Evolutionary conservation across 2,329 filamentous ascomycete species (phyloP).

Genomic region (Aureobasidium musti): DNA sequence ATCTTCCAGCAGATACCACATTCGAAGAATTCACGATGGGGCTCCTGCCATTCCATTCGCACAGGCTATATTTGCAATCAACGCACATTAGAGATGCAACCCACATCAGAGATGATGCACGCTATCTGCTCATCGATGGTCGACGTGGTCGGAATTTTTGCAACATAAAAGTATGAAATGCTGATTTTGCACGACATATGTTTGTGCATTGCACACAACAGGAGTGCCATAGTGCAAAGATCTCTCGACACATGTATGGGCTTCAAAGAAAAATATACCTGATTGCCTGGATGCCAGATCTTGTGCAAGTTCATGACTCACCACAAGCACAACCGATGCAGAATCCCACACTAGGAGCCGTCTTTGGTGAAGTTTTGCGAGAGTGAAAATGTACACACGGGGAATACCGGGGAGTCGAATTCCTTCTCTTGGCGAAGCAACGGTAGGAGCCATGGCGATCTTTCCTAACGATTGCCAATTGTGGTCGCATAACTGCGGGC

Average conservation of each 20-base stretch:
- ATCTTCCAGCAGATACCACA: too few species aligned
- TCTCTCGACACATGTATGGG: not conserved
- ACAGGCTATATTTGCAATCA: not conserved
- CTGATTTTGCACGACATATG: not conserved
- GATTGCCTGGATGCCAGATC: not conserved
- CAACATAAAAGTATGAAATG: not conserved
- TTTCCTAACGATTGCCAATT: not conserved
- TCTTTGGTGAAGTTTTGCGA: not conserved
- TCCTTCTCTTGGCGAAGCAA: not conserved
- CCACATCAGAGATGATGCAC: not conserved
- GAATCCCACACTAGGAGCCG: not conserved
- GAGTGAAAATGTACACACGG: not conserved
- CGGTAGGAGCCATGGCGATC: not conserved
- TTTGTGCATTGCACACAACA: not conserved
- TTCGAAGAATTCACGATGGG: too few species aligned
- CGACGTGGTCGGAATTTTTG: not conserved
- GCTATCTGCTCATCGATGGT: not conserved
- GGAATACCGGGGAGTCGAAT: slow-evolving; percentile 8
- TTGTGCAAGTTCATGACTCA: not conserved
- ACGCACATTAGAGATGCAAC: too few species aligned
- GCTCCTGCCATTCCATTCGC: not conserved
- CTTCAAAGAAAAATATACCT: not conserved
- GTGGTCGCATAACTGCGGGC: not conserved
- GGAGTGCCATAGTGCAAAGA: not conserved
- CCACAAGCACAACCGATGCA: not conserved